phyloP scores from a whole-genome alignment of 2,329 filamentous ascomycete species.

The Byssothecium circinans region DNA sequence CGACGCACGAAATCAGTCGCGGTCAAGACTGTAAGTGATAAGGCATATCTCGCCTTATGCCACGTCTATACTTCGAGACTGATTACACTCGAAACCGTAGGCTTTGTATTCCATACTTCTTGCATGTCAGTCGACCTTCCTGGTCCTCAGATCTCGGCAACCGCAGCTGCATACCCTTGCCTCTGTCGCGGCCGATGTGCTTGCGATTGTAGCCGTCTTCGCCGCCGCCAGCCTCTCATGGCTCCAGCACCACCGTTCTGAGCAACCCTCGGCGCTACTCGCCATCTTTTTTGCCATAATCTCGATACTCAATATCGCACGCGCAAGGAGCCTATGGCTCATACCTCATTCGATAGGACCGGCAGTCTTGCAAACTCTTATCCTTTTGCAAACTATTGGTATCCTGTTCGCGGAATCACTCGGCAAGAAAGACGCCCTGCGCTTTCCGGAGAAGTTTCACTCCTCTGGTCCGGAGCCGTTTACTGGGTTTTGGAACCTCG shows the following conservation, averaged over 20 bases:
- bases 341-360: slow-evolving; percentile 8
- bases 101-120: slow-evolving; percentile 5
- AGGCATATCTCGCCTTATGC: slow-evolving; percentile 1
- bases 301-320: slow-evolving; percentile 8
- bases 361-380: slow-evolving; percentile 10
- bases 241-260: slow-evolving; percentile 11
- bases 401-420: slow-evolving; percentile 9
- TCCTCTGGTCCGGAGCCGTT: slow-evolving; percentile 11
- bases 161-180: slow-evolving; percentile 8
- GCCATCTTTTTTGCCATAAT: slow-evolving; percentile 10
- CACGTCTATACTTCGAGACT: slow-evolving; percentile 2
- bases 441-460: slow-evolving; percentile 10
- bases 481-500: slow-evolving; percentile 10
- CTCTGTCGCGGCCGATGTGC: slow-evolving; percentile 6
- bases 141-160: slow-evolving; percentile 7
- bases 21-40: slow-evolving; percentile 7
- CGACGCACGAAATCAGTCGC: slow-evolving; percentile 8
- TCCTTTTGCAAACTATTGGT: slow-evolving; percentile 5
- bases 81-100: slow-evolving; percentile 4
- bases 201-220: slow-evolving; percentile 7
- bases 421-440: slow-evolving; percentile 8
- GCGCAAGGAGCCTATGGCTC: slow-evolving; percentile 12
- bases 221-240: slow-evolving; percentile 7
- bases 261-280: slow-evolving; percentile 9
- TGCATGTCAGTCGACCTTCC: slow-evolving; percentile 8